phyloP scores from a whole-genome alignment of 1,284 basidiomycete genomes.

The Malassezia vespertilionis region DNA sequence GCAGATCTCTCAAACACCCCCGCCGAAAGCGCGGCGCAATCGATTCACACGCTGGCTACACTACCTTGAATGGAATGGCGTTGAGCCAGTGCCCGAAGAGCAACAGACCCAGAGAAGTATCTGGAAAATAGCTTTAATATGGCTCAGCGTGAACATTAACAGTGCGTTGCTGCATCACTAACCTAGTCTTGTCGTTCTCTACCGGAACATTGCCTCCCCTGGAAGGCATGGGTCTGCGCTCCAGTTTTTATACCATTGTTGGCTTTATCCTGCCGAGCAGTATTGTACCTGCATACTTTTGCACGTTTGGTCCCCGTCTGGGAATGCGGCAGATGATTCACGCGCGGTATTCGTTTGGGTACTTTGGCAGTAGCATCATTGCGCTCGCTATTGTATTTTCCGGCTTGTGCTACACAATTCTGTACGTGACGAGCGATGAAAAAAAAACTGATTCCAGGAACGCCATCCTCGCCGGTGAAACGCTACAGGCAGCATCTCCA shows the following conservation, averaged over 20 bases:
- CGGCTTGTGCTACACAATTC: constrained; percentile 50
- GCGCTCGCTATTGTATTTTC: constrained; percentile 49
- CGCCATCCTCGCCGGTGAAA: constrained; percentile 52
- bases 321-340: constrained; percentile 58
- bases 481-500: constrained; percentile 49
- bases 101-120: constrained; percentile 5
- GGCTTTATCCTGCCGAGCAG: constrained; percentile 48
- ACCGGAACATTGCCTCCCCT: constrained; percentile 55
- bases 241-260: constrained; percentile 46
- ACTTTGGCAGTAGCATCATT: constrained; percentile 55
- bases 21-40: too few relatives aligned
- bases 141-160: constrained; percentile 16
- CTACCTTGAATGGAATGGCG: constrained; percentile 15
- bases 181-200: constrained; percentile 51
- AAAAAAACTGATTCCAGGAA: constrained; percentile 64
- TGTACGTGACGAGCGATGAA: constrained; percentile 68
- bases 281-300: constrained; percentile 29
- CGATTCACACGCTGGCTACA: too few relatives aligned
- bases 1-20: too few relatives aligned
- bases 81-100: constrained; percentile 10
- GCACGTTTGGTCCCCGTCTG: constrained; percentile 54
- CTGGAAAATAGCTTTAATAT: constrained; percentile 3
- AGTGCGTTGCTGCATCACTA: not conserved
- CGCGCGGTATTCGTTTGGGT: constrained; percentile 55
- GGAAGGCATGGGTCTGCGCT: constrained; percentile 54